A percentile compares a stretch with the other conserved stretches of the same genome.
Evolutionary conservation across 1,284 basidiomycete genomes (phyloP).

Genomic region (Sparassis latifolia): DNA sequence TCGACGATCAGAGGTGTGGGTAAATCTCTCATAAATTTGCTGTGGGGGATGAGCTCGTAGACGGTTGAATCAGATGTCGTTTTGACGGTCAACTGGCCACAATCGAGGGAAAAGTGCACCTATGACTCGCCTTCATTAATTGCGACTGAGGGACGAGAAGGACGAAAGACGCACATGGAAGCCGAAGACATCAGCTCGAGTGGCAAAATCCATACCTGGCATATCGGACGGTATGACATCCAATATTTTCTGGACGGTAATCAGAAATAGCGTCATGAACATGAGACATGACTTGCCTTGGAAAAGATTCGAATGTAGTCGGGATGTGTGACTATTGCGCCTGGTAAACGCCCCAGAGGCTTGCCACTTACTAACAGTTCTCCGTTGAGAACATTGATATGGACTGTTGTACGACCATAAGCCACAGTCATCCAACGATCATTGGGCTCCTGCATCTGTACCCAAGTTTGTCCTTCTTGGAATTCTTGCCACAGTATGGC

Average conservation of each 20-base stretch:
- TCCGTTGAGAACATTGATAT: conserved; percentile 36
- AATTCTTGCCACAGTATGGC: conserved; percentile 31
- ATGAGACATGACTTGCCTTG: conserved; percentile 15
- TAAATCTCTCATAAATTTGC: conserved; percentile 27
- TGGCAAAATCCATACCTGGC: conserved; percentile 9
- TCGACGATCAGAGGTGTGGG: conserved; percentile 28
- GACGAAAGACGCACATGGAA: conserved; percentile 11
- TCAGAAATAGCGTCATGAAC: neutral
- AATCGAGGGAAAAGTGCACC: too few relatives aligned
- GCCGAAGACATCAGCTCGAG: conserved; percentile 2
- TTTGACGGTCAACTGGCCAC: too few relatives aligned
- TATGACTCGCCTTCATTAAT: too few relatives aligned
- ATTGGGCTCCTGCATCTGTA: conserved; percentile 15
- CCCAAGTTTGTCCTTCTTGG: conserved; percentile 26
- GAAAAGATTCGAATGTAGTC: conserved; percentile 29
- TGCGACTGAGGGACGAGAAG: conserved; percentile 32
- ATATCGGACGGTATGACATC: conserved; percentile 8
- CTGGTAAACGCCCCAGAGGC: conserved; percentile 32
- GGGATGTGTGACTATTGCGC: conserved; percentile 24
- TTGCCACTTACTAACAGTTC: conserved; percentile 35
- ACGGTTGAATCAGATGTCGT: too few relatives aligned
- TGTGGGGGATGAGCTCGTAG: too few relatives aligned
- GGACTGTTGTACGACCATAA: conserved; percentile 16
- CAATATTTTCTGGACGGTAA: conserved; percentile 6
- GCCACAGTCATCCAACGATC: conserved; percentile 30